Conservation (phyloP, 163 green algal genomes). For the Coccomyxa subellipsoidea region DNA sequence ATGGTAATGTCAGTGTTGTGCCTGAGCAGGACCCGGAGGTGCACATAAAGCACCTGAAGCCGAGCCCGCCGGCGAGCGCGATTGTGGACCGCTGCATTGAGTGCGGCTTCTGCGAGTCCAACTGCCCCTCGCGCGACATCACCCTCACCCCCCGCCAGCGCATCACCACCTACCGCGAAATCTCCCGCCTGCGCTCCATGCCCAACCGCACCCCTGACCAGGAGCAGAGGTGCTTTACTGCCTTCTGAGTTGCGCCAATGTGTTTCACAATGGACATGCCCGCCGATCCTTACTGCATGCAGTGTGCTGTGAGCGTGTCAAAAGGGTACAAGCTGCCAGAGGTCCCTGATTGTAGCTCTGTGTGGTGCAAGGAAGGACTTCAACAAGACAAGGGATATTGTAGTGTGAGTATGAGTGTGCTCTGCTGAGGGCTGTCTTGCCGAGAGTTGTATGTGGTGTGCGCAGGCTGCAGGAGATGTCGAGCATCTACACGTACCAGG, state of each 20-base stretch:
- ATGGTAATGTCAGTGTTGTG: too few relatives aligned
- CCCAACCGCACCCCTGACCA: slow-evolving; percentile 34
- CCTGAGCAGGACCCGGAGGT: slow-evolving; percentile 66
- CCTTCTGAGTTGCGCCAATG: too few relatives aligned
- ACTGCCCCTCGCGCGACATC: slow-evolving; percentile 86
- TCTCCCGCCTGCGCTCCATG: slow-evolving; percentile 74
- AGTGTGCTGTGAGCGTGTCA: too few relatives aligned
- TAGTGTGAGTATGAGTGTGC: background rate
- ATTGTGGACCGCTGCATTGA: slow-evolving; percentile 96
- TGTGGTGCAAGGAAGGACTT: too few relatives aligned
- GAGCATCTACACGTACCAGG: slow-evolving; percentile 66
- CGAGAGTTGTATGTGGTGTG: background rate
- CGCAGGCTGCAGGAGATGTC: slow-evolving; percentile 62
- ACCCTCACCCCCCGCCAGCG: slow-evolving; percentile 92
- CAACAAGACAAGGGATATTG: too few relatives aligned
- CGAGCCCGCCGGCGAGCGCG: slow-evolving; percentile 58
- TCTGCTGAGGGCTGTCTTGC: background rate
- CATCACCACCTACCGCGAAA: slow-evolving; percentile 91
- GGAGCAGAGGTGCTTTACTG: slow-evolving; percentile 43
- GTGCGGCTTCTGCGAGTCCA: slow-evolving; percentile 98
- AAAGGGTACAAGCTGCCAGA: too few relatives aligned
- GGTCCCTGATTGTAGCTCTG: too few relatives aligned
- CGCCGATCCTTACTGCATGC: too few relatives aligned
- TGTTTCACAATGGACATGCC: too few relatives aligned
- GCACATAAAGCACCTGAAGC: slow-evolving; percentile 87